Conservation (phyloP, 495 filamentous ascomycete genomes). For the Diplogelasinospora grovesii region DNA sequence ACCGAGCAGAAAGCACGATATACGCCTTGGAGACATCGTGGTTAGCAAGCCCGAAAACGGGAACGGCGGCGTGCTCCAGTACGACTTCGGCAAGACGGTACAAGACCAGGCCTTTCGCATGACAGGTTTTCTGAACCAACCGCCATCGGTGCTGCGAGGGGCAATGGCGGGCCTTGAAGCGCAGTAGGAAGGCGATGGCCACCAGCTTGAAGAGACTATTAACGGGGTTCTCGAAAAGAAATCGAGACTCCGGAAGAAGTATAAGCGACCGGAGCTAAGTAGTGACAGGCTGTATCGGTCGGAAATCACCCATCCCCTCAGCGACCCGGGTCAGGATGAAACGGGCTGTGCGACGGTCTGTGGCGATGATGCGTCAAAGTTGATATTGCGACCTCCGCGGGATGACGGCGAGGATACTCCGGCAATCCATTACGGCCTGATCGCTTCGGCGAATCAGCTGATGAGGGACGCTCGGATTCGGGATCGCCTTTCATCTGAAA, state of each 20-base stretch:
- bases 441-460: slow-evolving; percentile 9
- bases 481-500: slow-evolving; percentile 1
- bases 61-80: slow-evolving; percentile 23
- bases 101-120: slow-evolving; percentile 17
- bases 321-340: too few species aligned
- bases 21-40: slow-evolving; percentile 26
- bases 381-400: slow-evolving; percentile 21
- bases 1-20: slow-evolving; percentile 26
- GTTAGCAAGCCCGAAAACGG: slow-evolving; percentile 13
- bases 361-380: slow-evolving; percentile 16
- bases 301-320: slow-evolving; percentile 19
- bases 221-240: slow-evolving; percentile 13
- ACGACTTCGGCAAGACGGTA: slow-evolving; percentile 25
- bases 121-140: slow-evolving; percentile 30
- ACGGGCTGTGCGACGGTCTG: slow-evolving; percentile 19
- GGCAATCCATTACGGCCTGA: slow-evolving; percentile 7
- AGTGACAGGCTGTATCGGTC: slow-evolving; percentile 32
- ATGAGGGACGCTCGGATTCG: slow-evolving; percentile 3
- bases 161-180: slow-evolving; percentile 14
- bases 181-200: slow-evolving; percentile 11
- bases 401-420: slow-evolving; percentile 19
- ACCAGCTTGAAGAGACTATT: slow-evolving; percentile 21
- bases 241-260: slow-evolving; percentile 16
- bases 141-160: slow-evolving; percentile 20
- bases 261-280: slow-evolving; percentile 17